phyloP scores from a whole-genome alignment of 805 yeast genomes.

The Maudiozyma pseudohumilis region DNA sequence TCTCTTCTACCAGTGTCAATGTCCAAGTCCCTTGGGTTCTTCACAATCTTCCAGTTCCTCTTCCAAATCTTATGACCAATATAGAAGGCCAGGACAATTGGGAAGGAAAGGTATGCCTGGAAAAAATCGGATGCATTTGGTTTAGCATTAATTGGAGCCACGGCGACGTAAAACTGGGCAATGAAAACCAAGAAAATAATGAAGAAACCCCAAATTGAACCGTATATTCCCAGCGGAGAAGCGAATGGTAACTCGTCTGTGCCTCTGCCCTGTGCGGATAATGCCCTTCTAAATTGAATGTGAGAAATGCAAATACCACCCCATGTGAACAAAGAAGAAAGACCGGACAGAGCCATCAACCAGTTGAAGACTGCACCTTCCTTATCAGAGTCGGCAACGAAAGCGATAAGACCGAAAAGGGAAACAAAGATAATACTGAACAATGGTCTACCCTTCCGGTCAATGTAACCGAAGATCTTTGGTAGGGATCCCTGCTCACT shows the following conservation, averaged over 20 bases:
- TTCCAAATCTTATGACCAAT: conserved; percentile 48
- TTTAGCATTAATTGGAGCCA: conserved; percentile 50
- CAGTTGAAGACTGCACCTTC: conserved; percentile 51
- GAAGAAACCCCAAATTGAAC: conserved; percentile 52
- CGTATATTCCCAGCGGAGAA: conserved; percentile 58
- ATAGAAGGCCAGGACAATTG: conserved; percentile 49
- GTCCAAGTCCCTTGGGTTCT: conserved; percentile 44
- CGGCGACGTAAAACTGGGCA: conserved; percentile 77
- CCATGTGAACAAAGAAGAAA: conserved; percentile 57
- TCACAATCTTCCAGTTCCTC: conserved; percentile 32
- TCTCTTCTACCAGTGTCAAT: conserved; percentile 55
- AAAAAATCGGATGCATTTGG: conserved; percentile 55
- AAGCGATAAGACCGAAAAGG: conserved; percentile 47
- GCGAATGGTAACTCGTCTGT: conserved; percentile 57
- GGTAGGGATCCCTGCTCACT: conserved; percentile 60
- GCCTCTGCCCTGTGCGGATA: conserved; percentile 56
- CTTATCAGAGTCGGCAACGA: conserved; percentile 44
- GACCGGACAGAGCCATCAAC: conserved; percentile 55
- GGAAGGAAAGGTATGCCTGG: conserved; percentile 53
- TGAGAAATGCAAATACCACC: conserved; percentile 49
- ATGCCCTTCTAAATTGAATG: conserved; percentile 54
- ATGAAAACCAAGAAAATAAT: conserved; percentile 52
- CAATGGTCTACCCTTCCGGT: conserved; percentile 59
- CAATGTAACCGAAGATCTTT: conserved; percentile 46
- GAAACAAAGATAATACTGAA: conserved; percentile 44